A percentile compares a stretch with the other conserved stretches of the same genome.
phyloP scores from a whole-genome alignment of 129 eudicot genomes.

The Glebionis coronaria region DNA sequence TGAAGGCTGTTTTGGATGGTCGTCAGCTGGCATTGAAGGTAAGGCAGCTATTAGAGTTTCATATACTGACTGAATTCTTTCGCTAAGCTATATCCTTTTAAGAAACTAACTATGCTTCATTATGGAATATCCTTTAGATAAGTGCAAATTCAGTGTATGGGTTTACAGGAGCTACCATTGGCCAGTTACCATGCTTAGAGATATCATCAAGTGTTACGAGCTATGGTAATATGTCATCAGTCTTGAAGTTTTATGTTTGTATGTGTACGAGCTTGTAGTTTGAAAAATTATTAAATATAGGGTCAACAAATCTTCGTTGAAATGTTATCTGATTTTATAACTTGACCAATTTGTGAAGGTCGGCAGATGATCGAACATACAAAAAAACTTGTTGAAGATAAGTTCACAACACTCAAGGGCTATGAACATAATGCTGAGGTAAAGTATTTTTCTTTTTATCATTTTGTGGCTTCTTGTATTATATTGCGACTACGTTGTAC shows the following conservation, averaged over 20 bases:
- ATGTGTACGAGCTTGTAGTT: constrained; percentile 10
- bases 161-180: constrained; percentile 97
- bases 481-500: too few species aligned
- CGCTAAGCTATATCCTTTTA: constrained; percentile 6
- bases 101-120: constrained; percentile 1
- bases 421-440: constrained; percentile 96
- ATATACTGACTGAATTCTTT: neutral
- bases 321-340: constrained; percentile 10
- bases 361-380: constrained; percentile 99
- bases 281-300: constrained; percentile 1
- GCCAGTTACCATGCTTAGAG: constrained; percentile 94
- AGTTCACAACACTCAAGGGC: constrained; percentile 66
- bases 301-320: constrained; percentile 12
- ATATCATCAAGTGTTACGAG: constrained; percentile 99
- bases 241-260: constrained; percentile 3
- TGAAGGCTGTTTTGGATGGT: constrained; percentile 96
- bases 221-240: constrained; percentile 61
- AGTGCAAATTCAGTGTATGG: constrained; percentile 99
- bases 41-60: neutral
- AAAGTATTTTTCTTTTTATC: constrained; percentile 8
- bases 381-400: constrained; percentile 93
- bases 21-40: constrained; percentile 98
- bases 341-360: constrained; percentile 45
- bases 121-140: constrained; percentile 46
- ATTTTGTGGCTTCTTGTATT: constrained; percentile 9